Evolutionary conservation across 768 basidiomycete genomes (phyloP).

Genomic region (Suillus fuscotomentosus): DNA sequence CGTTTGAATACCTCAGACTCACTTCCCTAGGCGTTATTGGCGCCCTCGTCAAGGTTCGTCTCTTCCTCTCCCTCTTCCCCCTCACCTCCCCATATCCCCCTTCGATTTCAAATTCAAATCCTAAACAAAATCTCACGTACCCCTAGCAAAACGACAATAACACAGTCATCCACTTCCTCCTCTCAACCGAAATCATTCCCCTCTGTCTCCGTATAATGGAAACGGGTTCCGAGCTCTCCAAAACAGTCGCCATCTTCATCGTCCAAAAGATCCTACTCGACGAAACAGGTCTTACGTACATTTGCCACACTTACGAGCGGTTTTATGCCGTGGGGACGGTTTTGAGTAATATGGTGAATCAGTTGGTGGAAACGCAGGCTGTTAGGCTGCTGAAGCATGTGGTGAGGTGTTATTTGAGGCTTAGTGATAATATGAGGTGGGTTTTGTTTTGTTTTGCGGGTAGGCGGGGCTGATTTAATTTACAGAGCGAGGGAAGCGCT

Average conservation of each 20-base stretch:
- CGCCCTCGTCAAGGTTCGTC: slow-evolving; percentile 88
- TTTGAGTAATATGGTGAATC: slow-evolving; percentile 97
- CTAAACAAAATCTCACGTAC: slow-evolving; percentile 11
- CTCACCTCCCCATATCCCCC: neutral
- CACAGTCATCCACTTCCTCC: slow-evolving; percentile 97
- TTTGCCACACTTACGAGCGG: slow-evolving; percentile 99
- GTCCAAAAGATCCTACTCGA: slow-evolving; percentile 98
- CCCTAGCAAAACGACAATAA: slow-evolving; percentile 97
- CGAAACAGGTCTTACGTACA: slow-evolving; percentile 96
- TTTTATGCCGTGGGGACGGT: slow-evolving; percentile 99
- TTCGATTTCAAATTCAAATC: neutral
- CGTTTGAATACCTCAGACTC: slow-evolving; percentile 98
- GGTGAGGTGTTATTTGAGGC: slow-evolving; percentile 91
- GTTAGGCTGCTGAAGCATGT: slow-evolving; percentile 96
- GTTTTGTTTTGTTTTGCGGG: slow-evolving; percentile 24
- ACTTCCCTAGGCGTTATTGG: slow-evolving; percentile 99
- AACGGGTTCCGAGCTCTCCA: slow-evolving; percentile 96
- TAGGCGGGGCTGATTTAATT: neutral
- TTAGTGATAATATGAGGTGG: slow-evolving; percentile 94
- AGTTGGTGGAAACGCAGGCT: slow-evolving; percentile 96
- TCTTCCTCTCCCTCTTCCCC: neutral
- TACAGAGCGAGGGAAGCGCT: slow-evolving; percentile 91
- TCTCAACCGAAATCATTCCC: slow-evolving; percentile 99
- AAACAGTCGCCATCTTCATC: slow-evolving; percentile 99
- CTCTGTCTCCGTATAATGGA: slow-evolving; percentile 99